Conservation (phyloP, 768 basidiomycete genomes). For the Leccinum disarticulatum region DNA sequence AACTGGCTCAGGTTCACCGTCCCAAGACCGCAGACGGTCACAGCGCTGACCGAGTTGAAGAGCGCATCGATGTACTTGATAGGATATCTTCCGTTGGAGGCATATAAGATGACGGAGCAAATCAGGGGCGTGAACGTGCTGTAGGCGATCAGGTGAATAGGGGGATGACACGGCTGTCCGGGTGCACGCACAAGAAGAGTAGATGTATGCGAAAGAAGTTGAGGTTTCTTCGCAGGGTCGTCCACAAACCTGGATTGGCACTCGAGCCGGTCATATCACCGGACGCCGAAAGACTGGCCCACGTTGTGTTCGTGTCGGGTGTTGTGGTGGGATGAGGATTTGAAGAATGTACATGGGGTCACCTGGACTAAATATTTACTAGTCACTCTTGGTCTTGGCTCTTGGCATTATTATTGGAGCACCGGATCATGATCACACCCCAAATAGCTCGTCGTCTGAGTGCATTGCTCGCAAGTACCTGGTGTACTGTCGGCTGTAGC, state of each 20-base stretch:
- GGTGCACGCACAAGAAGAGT: constrained; percentile 53
- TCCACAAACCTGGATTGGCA: constrained; percentile 17
- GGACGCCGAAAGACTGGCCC: not conserved
- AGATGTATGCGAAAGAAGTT: constrained; percentile 69
- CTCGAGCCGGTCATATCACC: constrained; percentile 7
- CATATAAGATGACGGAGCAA: constrained; percentile 79
- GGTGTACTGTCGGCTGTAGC: constrained; percentile 25
- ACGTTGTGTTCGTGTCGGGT: not conserved
- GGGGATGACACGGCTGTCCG: constrained; percentile 3
- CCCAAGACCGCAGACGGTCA: constrained; percentile 76
- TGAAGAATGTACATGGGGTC: no score
- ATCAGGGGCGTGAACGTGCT: constrained; percentile 80
- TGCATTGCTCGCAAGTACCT: constrained; percentile 24
- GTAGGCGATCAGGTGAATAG: constrained; percentile 10
- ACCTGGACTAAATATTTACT: no score
- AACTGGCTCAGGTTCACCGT: constrained; percentile 68
- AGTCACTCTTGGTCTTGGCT: no score
- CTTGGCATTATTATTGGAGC: no score
- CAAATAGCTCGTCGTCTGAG: constrained; percentile 16
- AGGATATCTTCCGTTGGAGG: constrained; percentile 69
- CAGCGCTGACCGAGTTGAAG: constrained; percentile 74
- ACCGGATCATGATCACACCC: no score
- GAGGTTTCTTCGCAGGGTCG: constrained; percentile 44
- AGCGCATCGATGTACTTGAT: constrained; percentile 77
- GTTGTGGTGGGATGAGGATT: not conserved